Conservation (phyloP, 1,139 yeast genomes). For the Taphrina flavorubra region DNA sequence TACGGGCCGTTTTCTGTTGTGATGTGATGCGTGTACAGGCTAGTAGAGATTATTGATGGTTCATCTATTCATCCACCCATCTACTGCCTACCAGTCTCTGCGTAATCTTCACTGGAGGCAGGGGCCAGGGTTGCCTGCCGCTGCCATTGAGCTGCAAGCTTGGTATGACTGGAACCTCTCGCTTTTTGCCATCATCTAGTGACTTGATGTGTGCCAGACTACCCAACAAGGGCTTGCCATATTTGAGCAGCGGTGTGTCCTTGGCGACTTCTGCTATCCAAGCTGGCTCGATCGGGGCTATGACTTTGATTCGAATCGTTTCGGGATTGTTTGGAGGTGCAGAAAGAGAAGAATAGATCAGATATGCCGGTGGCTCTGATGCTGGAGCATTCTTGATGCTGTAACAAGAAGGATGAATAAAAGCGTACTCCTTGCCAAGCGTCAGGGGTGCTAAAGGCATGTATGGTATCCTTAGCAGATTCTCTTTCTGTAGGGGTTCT, state of each 20-base stretch:
- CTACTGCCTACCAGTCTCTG: conserved; percentile 26
- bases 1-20: too few relatives aligned
- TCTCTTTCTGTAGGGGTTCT: conserved; percentile 30
- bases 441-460: conserved; percentile 38
- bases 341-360: conserved; percentile 32
- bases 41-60: too few relatives aligned
- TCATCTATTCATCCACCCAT: conserved; percentile 21
- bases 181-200: conserved; percentile 19
- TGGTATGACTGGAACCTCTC: conserved; percentile 40
- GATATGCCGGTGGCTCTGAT: conserved; percentile 38
- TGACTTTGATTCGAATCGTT: conserved; percentile 28
- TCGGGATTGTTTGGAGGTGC: conserved; percentile 20
- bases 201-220: conserved; percentile 19
- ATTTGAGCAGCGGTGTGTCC: conserved; percentile 41
- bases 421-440: conserved; percentile 34
- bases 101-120: conserved; percentile 38
- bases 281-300: conserved; percentile 33
- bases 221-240: conserved; percentile 38
- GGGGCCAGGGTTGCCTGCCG: conserved; percentile 41
- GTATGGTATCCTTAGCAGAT: conserved; percentile 36
- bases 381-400: conserved; percentile 28
- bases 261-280: conserved; percentile 33
- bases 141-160: conserved; percentile 37
- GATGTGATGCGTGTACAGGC: too few relatives aligned
- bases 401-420: conserved; percentile 40